Evolutionary conservation across 2,329 filamentous ascomycete species (phyloP).

Genomic region (Neopestalotiopsis rosae): DNA sequence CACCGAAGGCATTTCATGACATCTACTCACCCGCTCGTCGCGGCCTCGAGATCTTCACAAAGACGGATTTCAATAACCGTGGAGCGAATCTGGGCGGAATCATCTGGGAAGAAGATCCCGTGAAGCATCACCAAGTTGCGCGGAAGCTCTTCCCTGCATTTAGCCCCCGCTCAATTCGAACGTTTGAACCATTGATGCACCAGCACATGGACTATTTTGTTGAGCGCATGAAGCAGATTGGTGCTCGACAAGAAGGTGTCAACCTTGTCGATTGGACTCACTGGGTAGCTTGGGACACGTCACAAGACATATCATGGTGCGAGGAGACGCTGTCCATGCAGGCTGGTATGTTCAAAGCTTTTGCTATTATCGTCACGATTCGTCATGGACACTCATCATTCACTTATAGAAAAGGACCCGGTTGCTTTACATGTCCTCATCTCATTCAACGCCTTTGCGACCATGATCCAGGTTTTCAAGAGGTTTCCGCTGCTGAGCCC

Average conservation of each 20-base stretch:
- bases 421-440: conserved; percentile 19
- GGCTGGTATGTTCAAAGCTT: conserved; percentile 20
- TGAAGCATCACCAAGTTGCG: conserved; percentile 24
- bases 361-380: background rate
- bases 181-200: conserved; percentile 26
- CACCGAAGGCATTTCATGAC: conserved; percentile 20
- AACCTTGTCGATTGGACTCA: conserved; percentile 24
- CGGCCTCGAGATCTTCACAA: conserved; percentile 24
- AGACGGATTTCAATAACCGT: conserved; percentile 27
- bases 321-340: conserved; percentile 23
- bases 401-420: conserved; percentile 12
- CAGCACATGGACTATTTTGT: conserved; percentile 28
- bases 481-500: conserved; percentile 23
- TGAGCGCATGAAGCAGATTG: conserved; percentile 22
- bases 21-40: conserved; percentile 24
- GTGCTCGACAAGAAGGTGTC: conserved; percentile 12
- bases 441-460: conserved; percentile 16
- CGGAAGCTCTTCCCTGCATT: conserved; percentile 29
- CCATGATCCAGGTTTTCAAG: conserved; percentile 17
- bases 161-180: conserved; percentile 21
- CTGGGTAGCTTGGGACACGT: conserved; percentile 20
- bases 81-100: conserved; percentile 25
- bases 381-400: background rate
- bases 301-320: conserved; percentile 19
- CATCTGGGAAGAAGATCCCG: conserved; percentile 30